Evolutionary conservation across 805 yeast genomes (phyloP).

Genomic region (Babjeviella inositovora): DNA sequence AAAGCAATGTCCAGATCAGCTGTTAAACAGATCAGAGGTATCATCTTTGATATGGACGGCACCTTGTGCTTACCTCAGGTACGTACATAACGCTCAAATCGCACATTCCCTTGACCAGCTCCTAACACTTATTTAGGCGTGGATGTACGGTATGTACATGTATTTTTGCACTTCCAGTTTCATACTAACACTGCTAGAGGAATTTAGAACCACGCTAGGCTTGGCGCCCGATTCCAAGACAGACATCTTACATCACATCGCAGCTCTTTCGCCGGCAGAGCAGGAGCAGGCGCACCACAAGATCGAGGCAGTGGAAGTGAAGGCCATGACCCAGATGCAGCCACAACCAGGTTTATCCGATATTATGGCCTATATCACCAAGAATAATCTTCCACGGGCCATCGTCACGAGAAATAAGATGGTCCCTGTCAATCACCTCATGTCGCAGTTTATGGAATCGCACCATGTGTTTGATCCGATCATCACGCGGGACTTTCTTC

Average conservation of each 20-base stretch:
- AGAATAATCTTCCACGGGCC: slow-evolving; percentile 21
- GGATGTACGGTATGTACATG: too few relatives aligned
- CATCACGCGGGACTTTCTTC: slow-evolving; percentile 46
- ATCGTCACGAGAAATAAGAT: slow-evolving; percentile 49
- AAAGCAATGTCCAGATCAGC: too few relatives aligned
- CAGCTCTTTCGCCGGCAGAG: slow-evolving; percentile 18
- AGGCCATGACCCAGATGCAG: slow-evolving; percentile 44
- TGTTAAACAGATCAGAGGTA: slow-evolving; percentile 36
- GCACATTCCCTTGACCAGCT: too few relatives aligned
- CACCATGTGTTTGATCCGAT: slow-evolving; percentile 25
- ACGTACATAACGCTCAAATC: slow-evolving; percentile 3
- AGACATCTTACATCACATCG: slow-evolving; percentile 40
- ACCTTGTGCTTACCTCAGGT: slow-evolving; percentile 52
- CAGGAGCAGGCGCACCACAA: slow-evolving; percentile 25
- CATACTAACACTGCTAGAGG: too few relatives aligned
- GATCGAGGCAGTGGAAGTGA: slow-evolving; percentile 36
- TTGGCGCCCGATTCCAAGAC: too few relatives aligned
- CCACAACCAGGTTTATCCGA: slow-evolving; percentile 28
- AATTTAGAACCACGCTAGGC: too few relatives aligned
- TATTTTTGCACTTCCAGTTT: too few relatives aligned
- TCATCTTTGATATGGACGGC: slow-evolving; percentile 73
- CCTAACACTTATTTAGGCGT: too few relatives aligned
- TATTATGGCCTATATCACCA: slow-evolving; percentile 15
- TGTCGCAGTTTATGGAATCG: slow-evolving; percentile 21
- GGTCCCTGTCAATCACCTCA: slow-evolving; percentile 35